These are phyloP conservation scores for Hymenoscyphus fructigenus DNA, from an alignment of 2,329 filamentous ascomycete species.

Conservation along the genomic window DNA sequence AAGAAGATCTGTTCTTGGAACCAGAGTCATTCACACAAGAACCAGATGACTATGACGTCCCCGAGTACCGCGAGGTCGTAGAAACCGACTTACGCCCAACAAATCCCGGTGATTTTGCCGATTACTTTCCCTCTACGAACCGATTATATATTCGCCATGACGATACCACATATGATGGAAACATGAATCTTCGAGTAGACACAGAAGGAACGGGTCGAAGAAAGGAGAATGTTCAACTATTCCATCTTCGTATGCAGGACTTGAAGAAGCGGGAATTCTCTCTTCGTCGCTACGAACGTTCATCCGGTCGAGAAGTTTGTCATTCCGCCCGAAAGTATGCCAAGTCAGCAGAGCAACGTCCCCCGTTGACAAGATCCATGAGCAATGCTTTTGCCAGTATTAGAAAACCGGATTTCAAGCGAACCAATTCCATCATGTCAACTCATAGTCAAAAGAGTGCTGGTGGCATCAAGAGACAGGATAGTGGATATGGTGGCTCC, in stretches of 20 bases:
- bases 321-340: constrained; percentile 72
- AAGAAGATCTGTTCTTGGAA: constrained; percentile 52
- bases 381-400: constrained; percentile 50
- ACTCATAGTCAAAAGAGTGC: constrained; percentile 20
- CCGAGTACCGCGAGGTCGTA: constrained; percentile 55
- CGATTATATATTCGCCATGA: constrained; percentile 84
- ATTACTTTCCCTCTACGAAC: constrained; percentile 82
- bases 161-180: constrained; percentile 84
- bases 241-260: constrained; percentile 94
- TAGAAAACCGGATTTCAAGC: constrained; percentile 50
- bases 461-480: constrained; percentile 33
- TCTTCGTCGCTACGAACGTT: constrained; percentile 84
- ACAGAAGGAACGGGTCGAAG: constrained; percentile 60
- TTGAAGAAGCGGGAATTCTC: constrained; percentile 84
- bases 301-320: constrained; percentile 91
- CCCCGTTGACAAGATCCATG: constrained; percentile 51
- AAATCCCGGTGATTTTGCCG: constrained; percentile 77
- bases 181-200: constrained; percentile 94
- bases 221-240: constrained; percentile 71
- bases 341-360: constrained; percentile 47
- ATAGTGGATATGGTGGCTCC: constrained; percentile 60
- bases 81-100: constrained; percentile 70
- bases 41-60: constrained; percentile 37
- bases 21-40: constrained; percentile 39
- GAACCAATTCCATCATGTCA: constrained; percentile 27